Conservation (phyloP, 208 protist genomes). For the Crithidia expoeki region DNA sequence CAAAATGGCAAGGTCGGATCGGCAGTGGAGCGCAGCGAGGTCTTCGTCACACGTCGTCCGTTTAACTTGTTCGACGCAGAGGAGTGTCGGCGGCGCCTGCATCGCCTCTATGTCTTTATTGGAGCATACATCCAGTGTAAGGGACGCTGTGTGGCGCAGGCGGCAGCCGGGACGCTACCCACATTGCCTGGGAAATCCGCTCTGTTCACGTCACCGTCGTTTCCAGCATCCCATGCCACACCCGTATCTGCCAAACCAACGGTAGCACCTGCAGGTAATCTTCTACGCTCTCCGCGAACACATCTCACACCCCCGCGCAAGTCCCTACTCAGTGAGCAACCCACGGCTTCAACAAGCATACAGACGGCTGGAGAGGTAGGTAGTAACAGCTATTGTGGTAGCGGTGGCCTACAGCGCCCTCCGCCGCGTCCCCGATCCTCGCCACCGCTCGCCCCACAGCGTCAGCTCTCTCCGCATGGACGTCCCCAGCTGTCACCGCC, state of each 20-base stretch:
- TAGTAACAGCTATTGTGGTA: too few species aligned
- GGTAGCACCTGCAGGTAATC: too few species aligned
- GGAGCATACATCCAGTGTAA: slow-evolving; percentile 34
- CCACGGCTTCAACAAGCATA: too few species aligned
- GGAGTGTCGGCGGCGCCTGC: slow-evolving; percentile 59
- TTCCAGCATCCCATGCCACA: too few species aligned
- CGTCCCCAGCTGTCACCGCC: background rate
- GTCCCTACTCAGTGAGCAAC: too few species aligned
- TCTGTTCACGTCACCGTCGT: background rate
- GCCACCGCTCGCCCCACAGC: background rate
- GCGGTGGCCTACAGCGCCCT: slow-evolving; percentile 1
- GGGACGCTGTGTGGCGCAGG: slow-evolving; percentile 27
- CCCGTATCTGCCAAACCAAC: too few species aligned
- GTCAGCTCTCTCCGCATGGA: background rate
- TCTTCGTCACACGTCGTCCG: slow-evolving; percentile 16
- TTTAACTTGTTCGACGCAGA: slow-evolving; percentile 68
- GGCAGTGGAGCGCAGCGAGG: slow-evolving; percentile 7
- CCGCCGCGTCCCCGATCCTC: slow-evolving; percentile 5
- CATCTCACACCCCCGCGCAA: too few species aligned
- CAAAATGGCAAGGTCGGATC: background rate
- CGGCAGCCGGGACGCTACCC: slow-evolving; percentile 22
- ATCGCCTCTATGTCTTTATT: slow-evolving; percentile 58
- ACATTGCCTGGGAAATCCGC: background rate
- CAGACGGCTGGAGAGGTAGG: too few species aligned
- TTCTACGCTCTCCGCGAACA: too few species aligned